phyloP scores from a whole-genome alignment of 805 yeast genomes.

The Yamadazyma paraphyllophila region DNA sequence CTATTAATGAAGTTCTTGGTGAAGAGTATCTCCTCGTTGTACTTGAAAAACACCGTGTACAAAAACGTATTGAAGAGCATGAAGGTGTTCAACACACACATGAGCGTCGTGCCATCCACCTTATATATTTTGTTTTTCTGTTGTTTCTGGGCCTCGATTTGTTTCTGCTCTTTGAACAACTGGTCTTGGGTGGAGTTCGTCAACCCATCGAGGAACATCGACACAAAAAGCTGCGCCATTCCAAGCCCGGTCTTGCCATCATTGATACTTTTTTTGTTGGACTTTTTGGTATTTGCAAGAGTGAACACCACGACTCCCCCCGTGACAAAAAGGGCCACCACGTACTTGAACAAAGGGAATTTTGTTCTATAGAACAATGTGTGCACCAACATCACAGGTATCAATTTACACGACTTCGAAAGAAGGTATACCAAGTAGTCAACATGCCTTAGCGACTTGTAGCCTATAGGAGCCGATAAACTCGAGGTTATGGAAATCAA shows the following conservation, averaged over 20 bases:
- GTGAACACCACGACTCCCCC: constrained; percentile 82
- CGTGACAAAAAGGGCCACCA: constrained; percentile 78
- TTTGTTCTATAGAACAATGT: constrained; percentile 61
- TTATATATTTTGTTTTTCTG: constrained; percentile 11
- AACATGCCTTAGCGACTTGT: constrained; percentile 73
- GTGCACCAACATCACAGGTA: constrained; percentile 92
- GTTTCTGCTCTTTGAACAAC: constrained; percentile 50
- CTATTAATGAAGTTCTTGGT: constrained; percentile 45
- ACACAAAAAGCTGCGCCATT: constrained; percentile 50
- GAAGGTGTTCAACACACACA: constrained; percentile 62
- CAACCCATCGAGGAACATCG: constrained; percentile 83
- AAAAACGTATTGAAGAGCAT: constrained; percentile 45
- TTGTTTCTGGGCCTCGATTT: constrained; percentile 7
- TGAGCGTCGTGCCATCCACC: constrained; percentile 82
- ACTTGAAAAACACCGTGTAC: constrained; percentile 46
- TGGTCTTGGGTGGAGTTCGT: constrained; percentile 94
- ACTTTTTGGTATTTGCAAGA: constrained; percentile 27
- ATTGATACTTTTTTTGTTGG: constrained; percentile 21
- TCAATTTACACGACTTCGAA: constrained; percentile 89
- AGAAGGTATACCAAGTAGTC: constrained; percentile 81
- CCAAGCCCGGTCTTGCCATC: constrained; percentile 56
- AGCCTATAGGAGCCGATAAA: constrained; percentile 78
- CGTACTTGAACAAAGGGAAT: constrained; percentile 74
- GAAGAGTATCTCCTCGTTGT: constrained; percentile 45
- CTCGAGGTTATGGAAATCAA: constrained; percentile 73